These are phyloP conservation scores for Phytopythium mirpurense DNA, from an alignment of 352 stramenopile genomes.

Conservation along the genomic window DNA sequence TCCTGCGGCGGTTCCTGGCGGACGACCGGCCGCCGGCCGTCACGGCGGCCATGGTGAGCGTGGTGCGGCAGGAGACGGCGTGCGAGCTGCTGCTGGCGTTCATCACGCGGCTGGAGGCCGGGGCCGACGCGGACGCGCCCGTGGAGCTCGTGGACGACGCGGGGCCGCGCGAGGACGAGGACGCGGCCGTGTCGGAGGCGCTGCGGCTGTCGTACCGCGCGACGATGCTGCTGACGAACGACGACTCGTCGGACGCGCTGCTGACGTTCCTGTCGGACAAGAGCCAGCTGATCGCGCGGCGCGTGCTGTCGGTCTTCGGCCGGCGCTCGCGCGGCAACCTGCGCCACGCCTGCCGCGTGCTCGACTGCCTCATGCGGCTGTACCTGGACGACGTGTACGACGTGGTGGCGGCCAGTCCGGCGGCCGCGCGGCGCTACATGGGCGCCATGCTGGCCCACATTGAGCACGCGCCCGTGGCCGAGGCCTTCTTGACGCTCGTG, in stretches of 20 bases:
- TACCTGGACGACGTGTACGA: conserved; percentile 88
- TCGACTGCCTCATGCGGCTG: conserved; percentile 83
- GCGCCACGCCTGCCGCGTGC: conserved; percentile 82
- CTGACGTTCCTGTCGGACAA: conserved; percentile 81
- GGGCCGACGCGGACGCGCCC: conserved; percentile 15
- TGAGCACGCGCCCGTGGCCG: conserved; percentile 75
- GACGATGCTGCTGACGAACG: conserved; percentile 88
- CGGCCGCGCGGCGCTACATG: conserved; percentile 75
- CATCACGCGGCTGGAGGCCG: conserved; percentile 52
- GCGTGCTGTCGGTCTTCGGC: conserved; percentile 81
- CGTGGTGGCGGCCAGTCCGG: conserved; percentile 53
- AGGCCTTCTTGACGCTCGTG: conserved; percentile 84
- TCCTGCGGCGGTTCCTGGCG: conserved; percentile 40
- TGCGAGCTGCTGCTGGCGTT: conserved; percentile 52
- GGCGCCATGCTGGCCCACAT: conserved; percentile 80
- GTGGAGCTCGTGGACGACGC: conserved; percentile 15
- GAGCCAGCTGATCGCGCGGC: conserved; percentile 66
- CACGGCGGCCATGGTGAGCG: conserved; percentile 50
- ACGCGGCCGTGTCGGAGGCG: conserved; percentile 30
- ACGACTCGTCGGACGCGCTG: conserved; percentile 74
- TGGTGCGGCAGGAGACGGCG: conserved; percentile 55
- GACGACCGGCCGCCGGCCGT: conserved; percentile 41
- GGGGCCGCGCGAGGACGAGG: conserved; percentile 11
- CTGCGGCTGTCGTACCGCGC: conserved; percentile 76
- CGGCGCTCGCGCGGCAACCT: conserved; percentile 65